Evolutionary conservation across 495 filamentous ascomycete genomes (phyloP).

Genomic region (Barbatosphaeria neglecta): DNA sequence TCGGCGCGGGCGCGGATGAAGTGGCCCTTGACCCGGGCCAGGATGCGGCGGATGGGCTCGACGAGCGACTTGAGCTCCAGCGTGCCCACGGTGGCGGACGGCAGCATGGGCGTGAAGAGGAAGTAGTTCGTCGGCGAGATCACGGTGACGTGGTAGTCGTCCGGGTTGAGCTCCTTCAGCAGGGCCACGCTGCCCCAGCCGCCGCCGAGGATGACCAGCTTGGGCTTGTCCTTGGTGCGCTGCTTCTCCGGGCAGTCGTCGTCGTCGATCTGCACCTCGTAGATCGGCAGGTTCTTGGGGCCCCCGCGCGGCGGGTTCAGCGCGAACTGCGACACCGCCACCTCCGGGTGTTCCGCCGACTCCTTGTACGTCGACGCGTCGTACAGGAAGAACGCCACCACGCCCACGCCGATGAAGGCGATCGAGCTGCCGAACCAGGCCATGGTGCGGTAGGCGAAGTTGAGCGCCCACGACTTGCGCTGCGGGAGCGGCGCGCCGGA

Average conservation of each 20-base stretch:
- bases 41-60: conserved; percentile 82
- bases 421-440: conserved; percentile 38
- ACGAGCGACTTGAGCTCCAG: conserved; percentile 81
- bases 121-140: conserved; percentile 94
- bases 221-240: conserved; percentile 70
- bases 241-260: conserved; percentile 60
- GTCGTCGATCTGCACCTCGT: conserved; percentile 76
- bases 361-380: conserved; percentile 85
- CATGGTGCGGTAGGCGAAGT: conserved; percentile 39
- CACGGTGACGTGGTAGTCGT: conserved; percentile 88
- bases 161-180: conserved; percentile 78
- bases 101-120: conserved; percentile 94
- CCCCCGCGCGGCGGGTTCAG: conserved; percentile 74
- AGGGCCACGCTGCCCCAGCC: conserved; percentile 94
- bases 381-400: conserved; percentile 85
- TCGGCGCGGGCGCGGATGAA: conserved; percentile 79
- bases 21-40: conserved; percentile 67
- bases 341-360: conserved; percentile 49
- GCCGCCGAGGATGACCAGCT: conserved; percentile 82
- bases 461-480: conserved; percentile 27
- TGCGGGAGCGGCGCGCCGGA: conserved; percentile 39
- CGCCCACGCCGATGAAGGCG: conserved; percentile 30
- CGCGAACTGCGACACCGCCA: conserved; percentile 72
- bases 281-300: conserved; percentile 91
- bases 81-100: conserved; percentile 91